These are phyloP conservation scores for Solanum dulcamara DNA, from an alignment of 257 asterid genomes.

Conservation along the genomic window DNA sequence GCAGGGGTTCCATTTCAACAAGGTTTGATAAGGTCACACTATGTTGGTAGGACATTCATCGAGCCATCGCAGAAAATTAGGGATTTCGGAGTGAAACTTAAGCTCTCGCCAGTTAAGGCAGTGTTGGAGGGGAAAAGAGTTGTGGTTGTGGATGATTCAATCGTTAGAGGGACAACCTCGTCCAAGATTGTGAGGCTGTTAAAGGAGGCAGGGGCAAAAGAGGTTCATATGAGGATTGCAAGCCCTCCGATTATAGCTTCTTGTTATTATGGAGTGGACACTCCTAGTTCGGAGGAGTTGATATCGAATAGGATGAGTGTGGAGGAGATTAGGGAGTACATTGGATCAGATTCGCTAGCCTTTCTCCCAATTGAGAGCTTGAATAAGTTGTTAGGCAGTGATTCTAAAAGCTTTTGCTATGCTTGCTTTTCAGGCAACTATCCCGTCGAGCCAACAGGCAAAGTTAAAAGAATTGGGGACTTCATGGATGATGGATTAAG, in stretches of 20 bases:
- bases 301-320: slow-evolving; percentile 66
- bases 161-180: slow-evolving; percentile 86
- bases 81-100: slow-evolving; percentile 88
- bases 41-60: slow-evolving; percentile 87
- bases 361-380: slow-evolving; percentile 52
- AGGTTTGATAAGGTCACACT: slow-evolving; percentile 82
- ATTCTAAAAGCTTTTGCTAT: slow-evolving; percentile 40
- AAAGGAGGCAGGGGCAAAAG: slow-evolving; percentile 87
- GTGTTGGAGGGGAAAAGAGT: slow-evolving; percentile 95
- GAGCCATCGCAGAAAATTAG: slow-evolving; percentile 91
- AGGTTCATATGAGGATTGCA: slow-evolving; percentile 90
- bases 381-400: slow-evolving; percentile 33
- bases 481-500: slow-evolving; percentile 79
- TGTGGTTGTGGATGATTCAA: slow-evolving; percentile 93
- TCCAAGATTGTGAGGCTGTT: slow-evolving; percentile 81
- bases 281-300: slow-evolving; percentile 69
- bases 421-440: slow-evolving; percentile 80
- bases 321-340: slow-evolving; percentile 63
- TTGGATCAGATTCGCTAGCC: slow-evolving; percentile 82
- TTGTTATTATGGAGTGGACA: slow-evolving; percentile 85
- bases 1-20: slow-evolving; percentile 88
- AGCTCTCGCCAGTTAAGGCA: slow-evolving; percentile 71
- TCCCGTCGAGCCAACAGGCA: slow-evolving; percentile 67
- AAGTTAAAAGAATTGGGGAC: slow-evolving; percentile 79
- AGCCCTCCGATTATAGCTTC: slow-evolving; percentile 85